phyloP scores from a whole-genome alignment of 106 monocot genomes.

The Dendrobium officinale region DNA sequence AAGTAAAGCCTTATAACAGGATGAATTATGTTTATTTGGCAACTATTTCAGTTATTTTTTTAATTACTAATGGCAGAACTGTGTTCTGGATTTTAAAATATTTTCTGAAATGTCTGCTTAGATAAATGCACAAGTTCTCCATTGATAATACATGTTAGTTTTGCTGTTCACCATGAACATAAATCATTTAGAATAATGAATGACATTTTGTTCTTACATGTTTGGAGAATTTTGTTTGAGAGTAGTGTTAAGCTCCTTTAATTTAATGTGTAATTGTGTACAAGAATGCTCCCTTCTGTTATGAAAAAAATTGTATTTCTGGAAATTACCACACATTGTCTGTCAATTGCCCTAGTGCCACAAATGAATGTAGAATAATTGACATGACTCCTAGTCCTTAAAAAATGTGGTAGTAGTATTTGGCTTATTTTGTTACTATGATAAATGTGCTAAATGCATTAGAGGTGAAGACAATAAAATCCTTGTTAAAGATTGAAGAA shows the following conservation, averaged over 20 bases:
- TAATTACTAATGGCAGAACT: background rate
- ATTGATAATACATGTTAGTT: background rate
- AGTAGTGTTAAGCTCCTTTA: no score
- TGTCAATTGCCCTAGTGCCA: background rate
- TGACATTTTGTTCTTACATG: no score
- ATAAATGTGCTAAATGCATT: no score
- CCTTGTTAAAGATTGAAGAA: no score
- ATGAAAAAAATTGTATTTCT: background rate
- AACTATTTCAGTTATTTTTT: background rate
- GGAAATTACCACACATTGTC: background rate
- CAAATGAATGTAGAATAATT: background rate
- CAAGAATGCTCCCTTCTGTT: background rate
- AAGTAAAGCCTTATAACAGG: no score
- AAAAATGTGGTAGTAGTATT: background rate
- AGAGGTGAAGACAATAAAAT: no score
- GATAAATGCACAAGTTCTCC: background rate
- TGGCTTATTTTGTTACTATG: background rate
- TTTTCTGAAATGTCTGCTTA: background rate
- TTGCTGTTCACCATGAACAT: background rate
- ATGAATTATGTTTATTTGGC: no score
- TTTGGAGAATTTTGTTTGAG: background rate
- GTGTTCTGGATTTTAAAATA: background rate
- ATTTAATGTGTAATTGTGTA: background rate
- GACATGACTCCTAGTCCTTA: background rate
- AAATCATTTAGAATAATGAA: no score